Base-by-base conservation (phyloP, 2,329 filamentous ascomycete genomes). In the Aspergillus costaricaensis region DNA sequence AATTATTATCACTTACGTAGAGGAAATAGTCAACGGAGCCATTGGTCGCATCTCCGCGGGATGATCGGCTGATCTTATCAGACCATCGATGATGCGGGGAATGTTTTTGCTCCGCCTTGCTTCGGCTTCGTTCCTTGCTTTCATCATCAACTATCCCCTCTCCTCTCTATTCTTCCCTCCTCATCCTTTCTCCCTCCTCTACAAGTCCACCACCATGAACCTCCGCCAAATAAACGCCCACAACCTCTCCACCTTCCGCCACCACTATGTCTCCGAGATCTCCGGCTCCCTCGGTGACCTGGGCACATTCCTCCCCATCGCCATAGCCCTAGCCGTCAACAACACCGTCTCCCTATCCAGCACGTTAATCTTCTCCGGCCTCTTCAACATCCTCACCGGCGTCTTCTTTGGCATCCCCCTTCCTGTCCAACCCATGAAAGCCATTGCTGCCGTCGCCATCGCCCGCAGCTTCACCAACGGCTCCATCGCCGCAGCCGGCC, bases 361-460 rank as follows among this genome's bases (percentile, higher is more conserved):
- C 51, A 97, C 94, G 0, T 84, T 98, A 0, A 86, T 98, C 5
- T 95, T 96, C 73, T 93, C 92, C 0, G 95, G 95, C 1, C 71
- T 93, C 9, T 94, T 90, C 76, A 98, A 98, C 70, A 86, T 97
- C 58, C 70, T 90, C 12, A 96, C 93, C 0, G 95, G 94, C 17
- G 72, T 88, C 1, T 77, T 88, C 32, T 98, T 97, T 70, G 94
- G 94, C 6, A 89, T 98, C 43, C 94, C 94, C 2, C 79, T 97
- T 3, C 93, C 93, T 0, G 92, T 97, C 0, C 93, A 97, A 78
- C 93, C 93, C 0, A 90, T 90, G 87, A 90, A 89, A 83, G 93
- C 94, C 39, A 96, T 98, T 62, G 93, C 93, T 5, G 91, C 93
- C 0, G 90, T 96, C 0, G 91, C 92, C n/a, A 91, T 97, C 60